Percentiles rank a stretch among this genome's conserved stretches.
These are phyloP conservation scores for Quercus wislizeni DNA, from an alignment of 306 rosid genomes.

Conservation along the genomic window DNA sequence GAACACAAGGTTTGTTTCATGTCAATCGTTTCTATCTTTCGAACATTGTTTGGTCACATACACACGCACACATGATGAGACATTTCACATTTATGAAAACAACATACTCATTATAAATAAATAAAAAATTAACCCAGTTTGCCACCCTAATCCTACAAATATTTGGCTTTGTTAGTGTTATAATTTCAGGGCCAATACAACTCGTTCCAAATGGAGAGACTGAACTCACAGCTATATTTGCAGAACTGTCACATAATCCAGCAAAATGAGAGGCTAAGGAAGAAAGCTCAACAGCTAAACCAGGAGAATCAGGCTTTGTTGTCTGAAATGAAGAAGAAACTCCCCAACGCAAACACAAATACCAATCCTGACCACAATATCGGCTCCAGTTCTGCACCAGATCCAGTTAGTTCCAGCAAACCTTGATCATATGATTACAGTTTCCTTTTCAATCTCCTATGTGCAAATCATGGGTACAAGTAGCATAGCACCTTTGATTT, in stretches of 20 bases:
- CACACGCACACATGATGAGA: not conserved
- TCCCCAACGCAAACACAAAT: slow-evolving; percentile 14
- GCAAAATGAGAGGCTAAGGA: slow-evolving; percentile 33
- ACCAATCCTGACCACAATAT: slow-evolving; percentile 9
- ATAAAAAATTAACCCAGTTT: not conserved
- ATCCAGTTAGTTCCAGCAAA: slow-evolving; percentile 8
- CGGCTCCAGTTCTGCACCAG: slow-evolving; percentile 26
- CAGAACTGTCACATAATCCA: slow-evolving; percentile 34
- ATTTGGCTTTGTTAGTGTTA: not conserved
- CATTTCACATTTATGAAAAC: not conserved
- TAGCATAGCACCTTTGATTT: not conserved
- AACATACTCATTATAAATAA: not conserved
- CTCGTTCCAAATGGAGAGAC: slow-evolving; percentile 20
- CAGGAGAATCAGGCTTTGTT: slow-evolving; percentile 32
- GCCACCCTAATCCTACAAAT: not conserved
- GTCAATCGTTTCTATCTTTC: not conserved
- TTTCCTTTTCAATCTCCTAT: not conserved
- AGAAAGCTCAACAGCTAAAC: slow-evolving; percentile 37
- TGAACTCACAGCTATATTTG: slow-evolving; percentile 24
- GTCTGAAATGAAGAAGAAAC: slow-evolving; percentile 30
- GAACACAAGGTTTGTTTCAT: slow-evolving; percentile 15
- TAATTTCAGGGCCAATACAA: slow-evolving; percentile 12
- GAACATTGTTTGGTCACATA: not conserved
- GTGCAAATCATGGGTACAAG: not conserved
- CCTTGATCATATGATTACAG: not conserved